Evolutionary conservation across 768 basidiomycete genomes (phyloP).

Genomic region (Boletus insuetus): DNA sequence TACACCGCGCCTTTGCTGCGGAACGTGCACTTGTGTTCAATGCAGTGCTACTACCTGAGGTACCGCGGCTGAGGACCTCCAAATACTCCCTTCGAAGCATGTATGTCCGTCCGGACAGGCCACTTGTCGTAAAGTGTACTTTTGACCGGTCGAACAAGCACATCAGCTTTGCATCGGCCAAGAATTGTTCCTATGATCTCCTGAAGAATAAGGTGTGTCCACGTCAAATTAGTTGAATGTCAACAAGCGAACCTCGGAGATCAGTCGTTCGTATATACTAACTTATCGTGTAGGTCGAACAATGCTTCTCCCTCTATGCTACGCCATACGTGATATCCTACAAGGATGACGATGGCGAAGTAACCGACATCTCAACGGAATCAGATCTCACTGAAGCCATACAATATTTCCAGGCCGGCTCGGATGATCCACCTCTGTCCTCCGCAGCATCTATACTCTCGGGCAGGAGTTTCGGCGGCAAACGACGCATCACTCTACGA

Average conservation of each 20-base stretch:
- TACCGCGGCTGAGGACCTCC: background rate
- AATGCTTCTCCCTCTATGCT: constrained; percentile 74
- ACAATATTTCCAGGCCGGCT: constrained; percentile 75
- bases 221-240: background rate
- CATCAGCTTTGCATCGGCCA: constrained; percentile 77
- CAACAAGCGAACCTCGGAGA: background rate
- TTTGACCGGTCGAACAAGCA: constrained; percentile 72
- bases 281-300: constrained; percentile 60
- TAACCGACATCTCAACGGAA: constrained; percentile 65
- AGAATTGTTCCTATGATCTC: constrained; percentile 73
- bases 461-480: constrained; percentile 55
- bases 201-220: constrained; percentile 66
- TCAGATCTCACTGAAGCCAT: constrained; percentile 83
- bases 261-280: background rate
- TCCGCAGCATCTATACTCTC: constrained; percentile 75
- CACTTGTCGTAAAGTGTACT: constrained; percentile 79
- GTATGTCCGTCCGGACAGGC: constrained; percentile 62
- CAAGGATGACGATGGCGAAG: constrained; percentile 86
- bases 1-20: constrained; percentile 18
- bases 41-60: constrained; percentile 2
- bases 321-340: constrained; percentile 74
- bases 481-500: constrained; percentile 75
- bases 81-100: constrained; percentile 21
- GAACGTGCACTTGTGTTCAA: constrained; percentile 17
- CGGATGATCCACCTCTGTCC: constrained; percentile 67